These are phyloP conservation scores for Ulmus americana DNA, from an alignment of 331 rosid genomes.

Conservation along the genomic window DNA sequence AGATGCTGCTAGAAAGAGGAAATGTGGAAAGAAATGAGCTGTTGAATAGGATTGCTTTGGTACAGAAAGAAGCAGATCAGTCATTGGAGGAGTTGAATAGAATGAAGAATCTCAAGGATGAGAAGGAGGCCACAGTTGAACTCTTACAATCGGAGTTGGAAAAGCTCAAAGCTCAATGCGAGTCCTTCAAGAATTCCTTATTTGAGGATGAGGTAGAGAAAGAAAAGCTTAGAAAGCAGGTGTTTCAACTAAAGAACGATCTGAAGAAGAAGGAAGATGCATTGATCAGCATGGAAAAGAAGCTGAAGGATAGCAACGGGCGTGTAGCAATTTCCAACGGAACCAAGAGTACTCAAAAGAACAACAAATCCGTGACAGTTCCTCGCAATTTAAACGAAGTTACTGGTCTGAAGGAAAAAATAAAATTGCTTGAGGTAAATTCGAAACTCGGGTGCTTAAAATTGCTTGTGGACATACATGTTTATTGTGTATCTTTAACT, in stretches of 20 bases:
- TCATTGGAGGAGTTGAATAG: slow-evolving; percentile 40
- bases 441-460: slow-evolving; percentile 9
- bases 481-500: neutral
- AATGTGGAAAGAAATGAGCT: slow-evolving; percentile 52
- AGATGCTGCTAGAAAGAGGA: slow-evolving; percentile 40
- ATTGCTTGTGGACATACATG: neutral
- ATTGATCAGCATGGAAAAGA: slow-evolving; percentile 47
- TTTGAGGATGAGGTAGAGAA: slow-evolving; percentile 66
- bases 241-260: slow-evolving; percentile 52
- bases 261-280: slow-evolving; percentile 69
- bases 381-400: slow-evolving; percentile 53
- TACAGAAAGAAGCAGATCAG: slow-evolving; percentile 56
- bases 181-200: slow-evolving; percentile 44
- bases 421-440: slow-evolving; percentile 76
- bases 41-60: slow-evolving; percentile 33
- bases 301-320: slow-evolving; percentile 50
- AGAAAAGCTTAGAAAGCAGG: slow-evolving; percentile 59
- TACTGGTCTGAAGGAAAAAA: slow-evolving; percentile 59
- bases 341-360: slow-evolving; percentile 34
- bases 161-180: slow-evolving; percentile 45
- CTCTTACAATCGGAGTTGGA: slow-evolving; percentile 51
- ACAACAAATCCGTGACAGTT: slow-evolving; percentile 35
- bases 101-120: slow-evolving; percentile 42
- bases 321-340: slow-evolving; percentile 37
- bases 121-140: slow-evolving; percentile 41